Conservation (phyloP, 140 eudicot genomes). For the Bidens hawaiensis region DNA sequence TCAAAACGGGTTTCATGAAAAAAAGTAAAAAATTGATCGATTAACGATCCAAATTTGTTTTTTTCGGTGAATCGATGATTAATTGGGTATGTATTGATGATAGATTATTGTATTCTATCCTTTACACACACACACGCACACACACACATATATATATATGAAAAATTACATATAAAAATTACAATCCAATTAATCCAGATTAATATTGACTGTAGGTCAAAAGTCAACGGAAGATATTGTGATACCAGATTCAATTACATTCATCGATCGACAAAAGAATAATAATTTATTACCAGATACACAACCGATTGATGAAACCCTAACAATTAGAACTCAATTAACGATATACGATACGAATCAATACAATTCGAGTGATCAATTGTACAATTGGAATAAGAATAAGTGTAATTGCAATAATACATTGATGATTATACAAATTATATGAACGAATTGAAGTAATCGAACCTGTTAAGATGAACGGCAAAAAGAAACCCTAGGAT, state of each 20-base stretch:
- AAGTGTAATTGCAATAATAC: not conserved
- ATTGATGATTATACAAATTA: not conserved
- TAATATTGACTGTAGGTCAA: no score
- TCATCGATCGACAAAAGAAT: not conserved
- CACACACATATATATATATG: no score
- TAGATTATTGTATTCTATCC: no score
- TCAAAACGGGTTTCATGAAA: no score
- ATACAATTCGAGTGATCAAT: not conserved
- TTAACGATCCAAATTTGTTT: no score
- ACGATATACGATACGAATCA: not conserved
- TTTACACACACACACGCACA: no score
- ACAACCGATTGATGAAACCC: not conserved
- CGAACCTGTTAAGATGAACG: constrained; percentile 29
- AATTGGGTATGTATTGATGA: no score
- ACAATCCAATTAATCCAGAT: no score
- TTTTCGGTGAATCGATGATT: no score
- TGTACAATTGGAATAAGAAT: not conserved
- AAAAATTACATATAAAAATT: no score
- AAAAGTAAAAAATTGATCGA: no score
- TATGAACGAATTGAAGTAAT: constrained; percentile 12
- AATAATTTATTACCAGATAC: not conserved
- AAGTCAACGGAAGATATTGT: not conserved
- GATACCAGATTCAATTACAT: not conserved
- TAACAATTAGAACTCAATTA: not conserved
- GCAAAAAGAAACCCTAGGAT: constrained; percentile 24